Base-by-base conservation (phyloP, 179 eudicot species). In the Beta lomatogona region DNA sequence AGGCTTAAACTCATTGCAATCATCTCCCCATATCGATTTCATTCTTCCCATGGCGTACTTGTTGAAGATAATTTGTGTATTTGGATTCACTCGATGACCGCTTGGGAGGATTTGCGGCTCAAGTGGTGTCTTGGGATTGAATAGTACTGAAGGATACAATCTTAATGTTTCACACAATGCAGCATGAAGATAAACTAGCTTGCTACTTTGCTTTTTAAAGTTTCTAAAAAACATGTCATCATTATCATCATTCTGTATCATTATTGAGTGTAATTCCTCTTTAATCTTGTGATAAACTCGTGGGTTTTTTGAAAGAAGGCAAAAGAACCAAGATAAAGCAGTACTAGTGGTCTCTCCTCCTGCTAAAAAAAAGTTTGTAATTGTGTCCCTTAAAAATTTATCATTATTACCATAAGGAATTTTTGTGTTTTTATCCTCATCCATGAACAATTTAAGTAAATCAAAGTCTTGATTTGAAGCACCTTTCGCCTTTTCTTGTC, bases 301-400 rank as follows among this genome's bases (percentile, higher is more conserved):
- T 14, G 89, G 89, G 68, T 85, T 83, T 44, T 77, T 22, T 13
- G 84, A 28, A 4, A 89, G 71, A 18, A 89, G 88, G 77, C 84
- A 89, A 71, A 89, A 84, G 45, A 89, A 85, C 92, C 92, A 89
- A 13, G 89, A 80, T 25, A 89, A 83, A 48, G 85, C 82, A 22
- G 88, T 59, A 21, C 89, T 88, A 1, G 89, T 89, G 0, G 90
- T 88, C 57, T 88, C 90, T 52, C 90, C 68, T 10, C 92, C 90
- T 10, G 92, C 92, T 21, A 89, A n/a, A 76, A 89, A 74, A 21
- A 82, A 53, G 58, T 53, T 86, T 16, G 88, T 61, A 14, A 83
- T 15, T 45, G 87, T 84, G 77, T 89, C 92, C 77, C 82, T 81
- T 50, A 86, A 48, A 57, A 89, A 85, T 7, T 82, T 74, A 53